Base-by-base conservation (phyloP, 768 basidiomycete species). In the Hydnum rufescens region DNA sequence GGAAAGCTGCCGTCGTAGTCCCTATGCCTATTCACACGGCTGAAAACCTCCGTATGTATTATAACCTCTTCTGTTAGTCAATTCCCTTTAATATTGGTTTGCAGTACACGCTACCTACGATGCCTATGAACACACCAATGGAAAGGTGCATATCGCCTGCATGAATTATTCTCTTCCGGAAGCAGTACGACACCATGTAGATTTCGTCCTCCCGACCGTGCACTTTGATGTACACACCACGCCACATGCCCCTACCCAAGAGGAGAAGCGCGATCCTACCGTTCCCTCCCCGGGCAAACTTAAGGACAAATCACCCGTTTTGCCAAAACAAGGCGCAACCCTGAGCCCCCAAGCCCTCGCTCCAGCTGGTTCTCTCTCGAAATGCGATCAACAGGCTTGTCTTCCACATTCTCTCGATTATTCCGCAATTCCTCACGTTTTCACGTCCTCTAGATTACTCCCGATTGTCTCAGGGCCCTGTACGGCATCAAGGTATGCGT, bases 1-100 rank as follows among this genome's bases (percentile, higher is more conserved):
- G 64, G 53, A 32, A 46, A 26, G 57, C 36, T 28, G 57, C 54
- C 52, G n/a, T 59, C 49, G 48, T 51, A 18, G 42, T 58, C 25
- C 49, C 50, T 18, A 54, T 54, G n/a, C 48, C 58, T 31, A 43
- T 59, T 0, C 4, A 22, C 3, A 55, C 56, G 28, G 48, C 53
- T 4, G 58, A 59, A 39, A 43, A 46, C 22, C 51, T 59, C 4
- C 42, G 44, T 47, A 26, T 16, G 44, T 47, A 26, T 26, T 6
- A 25, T 13, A n/a, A n/a, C n/a, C n/a, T n/a, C n/a, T 47, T 26
- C 44, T 47, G 13, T 8, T 8, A 39, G n/a, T n/a, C n/a, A n/a
- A n/a, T n/a, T n/a, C n/a, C 34, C 34, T 39, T 19, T 8, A 39
- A 8, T 39, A 8, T 39, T 39, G 8, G 34, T 19, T 39, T 8